Conservation (phyloP, 179 eudicot species). For the Patellifolia procumbens region DNA sequence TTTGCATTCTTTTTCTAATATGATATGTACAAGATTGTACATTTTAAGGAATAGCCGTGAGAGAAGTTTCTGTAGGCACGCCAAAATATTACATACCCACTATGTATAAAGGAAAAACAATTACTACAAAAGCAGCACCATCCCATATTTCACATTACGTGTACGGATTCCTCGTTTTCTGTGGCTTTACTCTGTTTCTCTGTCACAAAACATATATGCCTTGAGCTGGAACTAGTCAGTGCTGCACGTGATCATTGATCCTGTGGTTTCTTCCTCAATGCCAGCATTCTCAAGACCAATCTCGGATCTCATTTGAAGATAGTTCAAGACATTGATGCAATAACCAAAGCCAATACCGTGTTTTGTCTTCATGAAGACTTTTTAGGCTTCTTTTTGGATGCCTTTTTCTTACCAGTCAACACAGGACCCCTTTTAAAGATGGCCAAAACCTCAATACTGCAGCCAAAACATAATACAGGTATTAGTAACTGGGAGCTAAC, state of each 20-base stretch:
- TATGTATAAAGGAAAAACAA: slow-evolving; percentile 16
- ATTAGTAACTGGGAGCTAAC: background rate
- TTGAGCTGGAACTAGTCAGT: background rate
- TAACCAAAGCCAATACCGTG: slow-evolving; percentile 4
- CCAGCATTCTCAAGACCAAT: slow-evolving; percentile 1
- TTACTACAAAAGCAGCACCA: slow-evolving; percentile 8
- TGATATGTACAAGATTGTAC: slow-evolving; percentile 33
- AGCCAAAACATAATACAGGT: slow-evolving; percentile 25
- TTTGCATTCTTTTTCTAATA: slow-evolving; percentile 25
- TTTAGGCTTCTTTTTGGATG: slow-evolving; percentile 66
- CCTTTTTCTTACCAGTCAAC: slow-evolving; percentile 57
- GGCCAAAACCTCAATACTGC: slow-evolving; percentile 96
- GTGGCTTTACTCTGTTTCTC: slow-evolving; percentile 7
- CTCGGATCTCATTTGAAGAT: background rate
- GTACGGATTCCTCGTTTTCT: slow-evolving; percentile 12
- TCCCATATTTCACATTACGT: slow-evolving; percentile 7
- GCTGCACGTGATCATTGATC: background rate
- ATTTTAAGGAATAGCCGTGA: slow-evolving; percentile 17
- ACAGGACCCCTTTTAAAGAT: slow-evolving; percentile 68
- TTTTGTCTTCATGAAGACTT: slow-evolving; percentile 28
- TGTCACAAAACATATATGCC: background rate
- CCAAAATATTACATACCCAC: slow-evolving; percentile 20
- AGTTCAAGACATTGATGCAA: slow-evolving; percentile 8
- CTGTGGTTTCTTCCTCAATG: background rate
- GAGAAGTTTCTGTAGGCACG: slow-evolving; percentile 21